Evolutionary conservation across 768 basidiomycete genomes (phyloP), one percentile per base, ranked within the genome.

Genomic region (Coprinopsis marcescibilis): DNA sequence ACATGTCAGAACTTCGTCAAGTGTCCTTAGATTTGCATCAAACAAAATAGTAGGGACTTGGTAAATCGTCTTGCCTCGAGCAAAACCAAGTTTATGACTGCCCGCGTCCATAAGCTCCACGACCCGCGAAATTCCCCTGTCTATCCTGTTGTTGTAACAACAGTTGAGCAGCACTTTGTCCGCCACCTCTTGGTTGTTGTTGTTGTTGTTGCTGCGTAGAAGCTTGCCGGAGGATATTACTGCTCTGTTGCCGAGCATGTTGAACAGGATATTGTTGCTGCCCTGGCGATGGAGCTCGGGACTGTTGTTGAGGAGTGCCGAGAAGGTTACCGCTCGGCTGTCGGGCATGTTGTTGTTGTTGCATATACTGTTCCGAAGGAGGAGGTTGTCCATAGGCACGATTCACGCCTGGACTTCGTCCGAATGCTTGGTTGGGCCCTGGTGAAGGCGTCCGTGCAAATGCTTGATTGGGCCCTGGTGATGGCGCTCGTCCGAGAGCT

Each of bases 381-480:
- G 25, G 43, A 32, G 30, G 3, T 13, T 21, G 21, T 7, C 7
- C 20, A 43, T 43, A 29, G 11, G 35, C n/a, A n/a, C n/a, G n/a
- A n/a, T n/a, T n/a, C n/a, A n/a, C n/a, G n/a, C n/a, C n/a, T n/a
- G n/a, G n/a, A 39, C 17, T 17, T 17, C 25, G 19, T 23, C 26
- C 41, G 19, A 54, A 54, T 1, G 54, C 52, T 26, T 60, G 59
- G 45, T 57, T 48, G 17, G 55, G 55, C 13, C 58, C 56, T 29
- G 58, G 23, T 36, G 25, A 30, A 32, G 30, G 3, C 12, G 29
- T 17, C 15, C 25, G 19, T 23, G n/a, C 41, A 29, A 54, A 54
- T 1, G 54, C 52, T 26, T 60, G 59, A 45, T 57, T 48, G 17
- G 55, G 55, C 13, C 58, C 56, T 29, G 58, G 56, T 4, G 60